Evolutionary conservation across 257 asterid species (phyloP), one percentile per base, ranked within the genome.

Genomic region (Hygrophila difformis): DNA sequence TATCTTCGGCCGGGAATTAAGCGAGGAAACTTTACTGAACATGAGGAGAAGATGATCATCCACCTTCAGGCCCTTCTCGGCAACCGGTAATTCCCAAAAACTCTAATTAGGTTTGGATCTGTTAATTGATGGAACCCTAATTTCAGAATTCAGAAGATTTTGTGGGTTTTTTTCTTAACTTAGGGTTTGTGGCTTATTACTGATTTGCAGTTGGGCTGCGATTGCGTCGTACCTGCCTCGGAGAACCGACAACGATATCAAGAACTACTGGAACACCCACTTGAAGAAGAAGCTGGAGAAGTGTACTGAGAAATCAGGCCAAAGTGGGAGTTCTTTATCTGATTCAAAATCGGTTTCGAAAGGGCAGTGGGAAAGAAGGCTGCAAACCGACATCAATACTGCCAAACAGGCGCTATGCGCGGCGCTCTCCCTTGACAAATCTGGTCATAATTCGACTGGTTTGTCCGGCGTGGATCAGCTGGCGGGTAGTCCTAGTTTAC

Each of bases 201-300:
- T n/a, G n/a, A n/a, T 19, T 43, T 47, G 9, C 79, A 83, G 94
- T 59, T 83, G 94, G 94, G 94, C 94, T 18, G 87, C 94, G 33
- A 79, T 83, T 49, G 91, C 94, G 49, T 74, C 87, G 2, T 83
- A 83, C 50, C 76, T 83, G 3, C 87, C 87, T 0, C 87, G 79
- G 59, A 72, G 94, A 74, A n/a, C n/a, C n/a, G n/a, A n/a, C n/a
- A n/a, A n/a, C n/a, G n/a, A n/a, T n/a, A n/a, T n/a, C n/a, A n/a
- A 83, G 54, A 83, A 83, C 62, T 76, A 69, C 46, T 83, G 94
- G 94, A 83, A 83, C 23, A 79, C 94, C 11, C 94, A 83, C 64
- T 39, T 83, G 60, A 74, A 69, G 54, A 83, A 76, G 65, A 73
- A 79, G 66, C 63, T 79, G 12, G 67, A 47, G 20, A 79, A 60